Percentiles rank a stretch among this genome's conserved stretches.
These are phyloP conservation scores for Akanthomyces lecanii DNA, from an alignment of 2,329 filamentous ascomycete species.

Conservation along the genomic window DNA sequence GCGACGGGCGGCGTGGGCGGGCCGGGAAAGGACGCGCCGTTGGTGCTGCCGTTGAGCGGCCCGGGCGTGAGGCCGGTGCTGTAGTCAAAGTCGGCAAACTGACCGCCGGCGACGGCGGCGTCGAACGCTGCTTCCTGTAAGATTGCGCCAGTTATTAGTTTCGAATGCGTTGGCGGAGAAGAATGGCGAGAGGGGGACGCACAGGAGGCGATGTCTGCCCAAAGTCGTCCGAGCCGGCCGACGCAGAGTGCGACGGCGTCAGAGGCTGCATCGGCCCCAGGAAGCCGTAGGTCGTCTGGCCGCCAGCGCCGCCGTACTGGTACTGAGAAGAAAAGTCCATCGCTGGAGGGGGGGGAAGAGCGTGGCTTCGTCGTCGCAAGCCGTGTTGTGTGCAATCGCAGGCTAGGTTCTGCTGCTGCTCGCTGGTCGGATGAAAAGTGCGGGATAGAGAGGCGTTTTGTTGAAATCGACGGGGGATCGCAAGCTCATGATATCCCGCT, in stretches of 20 bases:
- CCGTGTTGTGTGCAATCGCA: too few species aligned
- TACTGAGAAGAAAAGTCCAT: slow-evolving; percentile 53
- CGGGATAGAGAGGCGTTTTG: too few species aligned
- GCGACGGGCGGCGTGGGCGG: slow-evolving; percentile 49
- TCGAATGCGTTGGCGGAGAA: slow-evolving; percentile 18
- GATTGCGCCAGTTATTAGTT: slow-evolving; percentile 13
- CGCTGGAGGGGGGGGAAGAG: neutral
- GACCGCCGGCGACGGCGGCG: slow-evolving; percentile 39
- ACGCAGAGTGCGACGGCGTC: slow-evolving; percentile 53
- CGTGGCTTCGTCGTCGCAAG: too few species aligned
- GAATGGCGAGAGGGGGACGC: slow-evolving; percentile 22
- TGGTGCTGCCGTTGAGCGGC: slow-evolving; percentile 21
- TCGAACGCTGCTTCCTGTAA: slow-evolving; percentile 45
- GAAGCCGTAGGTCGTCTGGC: slow-evolving; percentile 50
- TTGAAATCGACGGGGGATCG: too few species aligned
- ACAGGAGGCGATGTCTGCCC: slow-evolving; percentile 52
- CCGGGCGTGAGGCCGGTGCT: slow-evolving; percentile 30
- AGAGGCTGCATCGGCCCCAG: slow-evolving; percentile 47
- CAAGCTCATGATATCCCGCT: neutral
- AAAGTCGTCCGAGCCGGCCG: slow-evolving; percentile 52
- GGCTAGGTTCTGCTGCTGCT: too few species aligned
- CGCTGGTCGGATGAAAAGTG: too few species aligned
- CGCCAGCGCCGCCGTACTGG: slow-evolving; percentile 34
- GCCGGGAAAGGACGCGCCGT: slow-evolving; percentile 32
- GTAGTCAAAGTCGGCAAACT: slow-evolving; percentile 46